Percentiles rank a stretch among this genome's conserved stretches.
Evolutionary conservation across 2,329 filamentous ascomycete species (phyloP).

Genomic region (Talaromyces pinophilus): DNA sequence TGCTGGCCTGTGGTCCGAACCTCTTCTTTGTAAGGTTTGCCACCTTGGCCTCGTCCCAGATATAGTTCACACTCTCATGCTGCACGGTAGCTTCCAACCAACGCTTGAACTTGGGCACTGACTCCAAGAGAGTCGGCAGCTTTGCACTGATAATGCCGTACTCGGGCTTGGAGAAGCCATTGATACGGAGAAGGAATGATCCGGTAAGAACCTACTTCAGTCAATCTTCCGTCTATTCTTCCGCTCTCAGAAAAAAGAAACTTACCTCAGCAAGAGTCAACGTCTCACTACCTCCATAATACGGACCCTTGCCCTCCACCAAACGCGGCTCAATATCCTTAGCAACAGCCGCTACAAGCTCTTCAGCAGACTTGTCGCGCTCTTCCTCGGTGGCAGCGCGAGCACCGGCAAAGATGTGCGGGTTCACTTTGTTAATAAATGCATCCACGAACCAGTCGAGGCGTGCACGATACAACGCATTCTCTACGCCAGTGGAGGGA

Average conservation of each 20-base stretch:
- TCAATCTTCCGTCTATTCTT: background rate
- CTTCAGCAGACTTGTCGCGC: constrained; percentile 50
- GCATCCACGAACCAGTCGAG: constrained; percentile 73
- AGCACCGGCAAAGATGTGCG: constrained; percentile 51
- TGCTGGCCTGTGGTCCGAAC: constrained; percentile 27
- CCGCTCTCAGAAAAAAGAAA: constrained; percentile 3
- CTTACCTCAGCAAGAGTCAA: constrained; percentile 73
- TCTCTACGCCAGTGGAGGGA: constrained; percentile 56
- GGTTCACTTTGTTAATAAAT: constrained; percentile 63
- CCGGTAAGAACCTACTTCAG: constrained; percentile 59
- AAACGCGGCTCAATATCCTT: constrained; percentile 77
- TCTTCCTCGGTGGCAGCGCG: constrained; percentile 53
- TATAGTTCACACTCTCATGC: constrained; percentile 66
- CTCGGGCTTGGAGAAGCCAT: constrained; percentile 56
- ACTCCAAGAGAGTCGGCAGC: constrained; percentile 50
- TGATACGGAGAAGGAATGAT: constrained; percentile 66
- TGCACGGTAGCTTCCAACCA: constrained; percentile 64
- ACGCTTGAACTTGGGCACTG: constrained; percentile 66
- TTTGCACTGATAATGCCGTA: constrained; percentile 53
- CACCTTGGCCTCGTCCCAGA: constrained; percentile 59
- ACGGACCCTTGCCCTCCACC: constrained; percentile 52
- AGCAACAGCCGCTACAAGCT: constrained; percentile 57
- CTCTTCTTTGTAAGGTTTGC: constrained; percentile 48
- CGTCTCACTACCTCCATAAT: constrained; percentile 64
- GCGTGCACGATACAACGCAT: constrained; percentile 64